Evolutionary conservation across 495 filamentous ascomycete species (phyloP), one percentile per base, ranked within the genome.

Genomic region (Trichoderma orchidacearum): DNA sequence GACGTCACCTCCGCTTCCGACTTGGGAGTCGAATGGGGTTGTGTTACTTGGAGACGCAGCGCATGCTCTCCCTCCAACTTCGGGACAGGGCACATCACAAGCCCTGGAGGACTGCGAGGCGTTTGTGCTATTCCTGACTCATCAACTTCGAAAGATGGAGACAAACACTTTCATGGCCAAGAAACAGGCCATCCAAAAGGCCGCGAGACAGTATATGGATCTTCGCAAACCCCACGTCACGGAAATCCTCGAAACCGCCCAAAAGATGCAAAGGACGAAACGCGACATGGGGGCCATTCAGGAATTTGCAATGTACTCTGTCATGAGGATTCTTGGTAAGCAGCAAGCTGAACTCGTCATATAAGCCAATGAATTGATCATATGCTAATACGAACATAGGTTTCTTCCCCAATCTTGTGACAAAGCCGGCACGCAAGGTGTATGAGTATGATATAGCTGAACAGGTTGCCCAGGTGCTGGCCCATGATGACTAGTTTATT

Each of bases 1-100:
- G 73, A 76, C 72, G 5, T 64, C 71, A 3, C 73, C 74, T 5
- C 63, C 70, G 23, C 70, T 83, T 11, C 60, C 60, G 6, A 51
- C 56, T 34, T 62, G 57, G 57, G 60, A 57, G 30, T 34, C 54
- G 30, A 51, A 62, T 32, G 57, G 69, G 58, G 62, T 65, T 65
- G 65, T 72, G n/a, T 53, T 75, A 48, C 53, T 74, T 9, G 71
- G 73, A 13, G 74, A 76, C 61, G 72, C 75, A 4, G 71, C 75
- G 1, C 74, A 77, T 58, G 75, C 74, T 9, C 67, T 74, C 60
- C 65, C 72, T 0, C 73, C 74, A 5, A 70, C 70, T 25, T 66
- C 65, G 0, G 70, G 68, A 0, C 67, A 73, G 41, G 70, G 70
- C 3, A 66, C 64, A 3, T 66, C 63, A n/a, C 67, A 70, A 54